Evolutionary conservation across 805 yeast genomes (phyloP).

Genomic region (Candida tammaniensis): DNA sequence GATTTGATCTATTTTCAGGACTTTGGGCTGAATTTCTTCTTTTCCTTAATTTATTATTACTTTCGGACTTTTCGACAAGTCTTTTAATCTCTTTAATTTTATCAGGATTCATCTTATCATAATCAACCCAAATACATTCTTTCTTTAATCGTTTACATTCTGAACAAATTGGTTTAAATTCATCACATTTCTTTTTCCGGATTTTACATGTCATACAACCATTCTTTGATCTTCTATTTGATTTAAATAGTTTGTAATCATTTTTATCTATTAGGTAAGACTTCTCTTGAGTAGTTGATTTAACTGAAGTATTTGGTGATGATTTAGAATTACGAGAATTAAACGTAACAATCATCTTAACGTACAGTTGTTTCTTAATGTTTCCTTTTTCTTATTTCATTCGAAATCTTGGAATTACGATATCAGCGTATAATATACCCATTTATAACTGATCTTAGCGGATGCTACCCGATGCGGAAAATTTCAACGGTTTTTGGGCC

Average conservation of each 20-base stretch:
- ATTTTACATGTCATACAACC: constrained; percentile 71
- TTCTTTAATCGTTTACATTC: constrained; percentile 47
- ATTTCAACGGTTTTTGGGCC: too few species aligned
- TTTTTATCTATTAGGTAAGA: constrained; percentile 1
- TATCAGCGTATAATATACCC: too few species aligned
- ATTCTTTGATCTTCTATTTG: constrained; percentile 32
- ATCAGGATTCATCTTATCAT: constrained; percentile 37
- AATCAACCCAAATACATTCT: constrained; percentile 48
- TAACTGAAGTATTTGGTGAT: background rate
- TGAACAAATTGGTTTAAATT: constrained; percentile 46
- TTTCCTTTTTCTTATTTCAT: too few species aligned
- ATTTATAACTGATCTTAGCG: too few species aligned
- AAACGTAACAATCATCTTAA: constrained; percentile 23
- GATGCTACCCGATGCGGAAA: too few species aligned
- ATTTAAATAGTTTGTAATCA: constrained; percentile 5
- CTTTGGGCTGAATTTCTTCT: too few species aligned
- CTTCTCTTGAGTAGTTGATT: background rate
- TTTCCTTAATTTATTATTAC: constrained; percentile 39
- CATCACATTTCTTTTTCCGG: constrained; percentile 60
- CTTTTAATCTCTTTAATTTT: constrained; percentile 33
- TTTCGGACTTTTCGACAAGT: constrained; percentile 39
- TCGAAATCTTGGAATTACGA: too few species aligned
- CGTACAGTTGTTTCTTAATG: too few species aligned
- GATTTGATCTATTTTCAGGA: too few species aligned
- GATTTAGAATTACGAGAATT: constrained; percentile 12